A percentile compares a stretch with the other conserved stretches of the same genome.
Conservation (phyloP, 1,284 basidiomycete species). For the Pseudozyma thailandica region DNA sequence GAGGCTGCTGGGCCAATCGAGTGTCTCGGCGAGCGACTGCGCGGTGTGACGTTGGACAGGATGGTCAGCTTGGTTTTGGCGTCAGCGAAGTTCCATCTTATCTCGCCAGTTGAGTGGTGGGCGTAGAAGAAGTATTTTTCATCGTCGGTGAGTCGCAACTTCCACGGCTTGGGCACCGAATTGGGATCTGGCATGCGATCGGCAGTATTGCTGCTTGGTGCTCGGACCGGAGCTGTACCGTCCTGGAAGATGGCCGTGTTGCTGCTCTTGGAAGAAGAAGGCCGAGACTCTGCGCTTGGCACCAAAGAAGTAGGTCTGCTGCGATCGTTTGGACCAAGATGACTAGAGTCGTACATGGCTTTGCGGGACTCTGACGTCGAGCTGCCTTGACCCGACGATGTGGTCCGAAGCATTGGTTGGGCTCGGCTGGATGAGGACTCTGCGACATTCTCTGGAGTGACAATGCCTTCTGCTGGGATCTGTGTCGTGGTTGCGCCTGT, state of each 20-base stretch:
- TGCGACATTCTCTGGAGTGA: slow-evolving; percentile 1
- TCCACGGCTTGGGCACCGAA: slow-evolving; percentile 50
- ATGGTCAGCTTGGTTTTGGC: slow-evolving; percentile 50
- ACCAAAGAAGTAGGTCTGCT: slow-evolving; percentile 18
- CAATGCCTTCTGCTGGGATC: slow-evolving; percentile 72
- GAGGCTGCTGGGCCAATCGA: not conserved
- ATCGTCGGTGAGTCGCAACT: slow-evolving; percentile 44
- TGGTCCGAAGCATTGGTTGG: slow-evolving; percentile 21
- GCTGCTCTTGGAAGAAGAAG: slow-evolving; percentile 34
- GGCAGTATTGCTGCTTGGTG: slow-evolving; percentile 32
- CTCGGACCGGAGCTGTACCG: slow-evolving; percentile 29
- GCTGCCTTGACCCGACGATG: slow-evolving; percentile 25
- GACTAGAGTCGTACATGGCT: slow-evolving; percentile 72
- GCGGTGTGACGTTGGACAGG: slow-evolving; percentile 35
- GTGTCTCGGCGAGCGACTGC: slow-evolving; percentile 25
- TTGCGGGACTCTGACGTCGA: slow-evolving; percentile 33
- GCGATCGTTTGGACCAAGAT: slow-evolving; percentile 73
- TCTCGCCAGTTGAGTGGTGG: slow-evolving; percentile 43
- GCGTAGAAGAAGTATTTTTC: slow-evolving; percentile 53
- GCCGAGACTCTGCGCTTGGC: slow-evolving; percentile 27
- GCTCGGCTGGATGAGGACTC: slow-evolving; percentile 12
- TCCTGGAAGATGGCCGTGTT: slow-evolving; percentile 44
- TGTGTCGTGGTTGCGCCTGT: slow-evolving; percentile 88
- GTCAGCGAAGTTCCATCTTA: slow-evolving; percentile 44
- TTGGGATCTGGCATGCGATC: slow-evolving; percentile 43